Base-by-base conservation (phyloP, 345 rosid species). In the Boechera retrofracta region DNA sequence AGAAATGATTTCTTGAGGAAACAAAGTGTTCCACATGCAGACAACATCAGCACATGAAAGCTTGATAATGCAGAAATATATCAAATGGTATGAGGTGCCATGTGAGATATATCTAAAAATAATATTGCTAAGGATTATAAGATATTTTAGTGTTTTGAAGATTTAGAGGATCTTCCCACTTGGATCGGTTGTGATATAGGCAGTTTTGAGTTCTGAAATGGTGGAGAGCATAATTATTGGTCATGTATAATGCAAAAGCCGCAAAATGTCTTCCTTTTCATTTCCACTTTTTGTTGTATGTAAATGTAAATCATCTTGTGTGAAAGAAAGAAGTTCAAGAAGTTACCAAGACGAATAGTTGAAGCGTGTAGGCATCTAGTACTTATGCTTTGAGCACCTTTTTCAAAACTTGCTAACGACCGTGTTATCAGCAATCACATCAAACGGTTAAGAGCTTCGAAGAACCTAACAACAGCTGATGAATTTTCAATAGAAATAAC, bases 161-260 rank as follows among this genome's bases (percentile, higher is more conserved):
- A 79, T 79, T 73, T 73, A 57, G 78, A 58, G 45, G 78, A 73
- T 79, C 82, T 79, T 79, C 78, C 82, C 82, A 79, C 82, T 79
- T 51, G 82, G 65, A 67, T 73, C 3, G 48, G 54, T 67, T 59
- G 70, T 72, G 73, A 44, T 60, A 69, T 49, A 72, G 45, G 65
- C 32, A 73, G 36, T 67, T 72, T 77, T 21, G 39, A 65, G 69
- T 73, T 79, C 64, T 73, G 36, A 42, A 73, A 73, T 79, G 82
- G 82, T 79, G 82, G 82, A 79, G 74, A 67, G 74, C 82, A 67
- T 79, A 73, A 79, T 73, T 67, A 79, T 79, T 79, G 74, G 32
- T 67, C 64, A 73, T 79, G 54, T 79, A 79, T 79, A 16, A 79
- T 79, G 65, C 78, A 79, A 77, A 77, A 79, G 78, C 82, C 71